Evolutionary conservation across 306 rosid genomes (phyloP).

Genomic region (Rubus idaeus): DNA sequence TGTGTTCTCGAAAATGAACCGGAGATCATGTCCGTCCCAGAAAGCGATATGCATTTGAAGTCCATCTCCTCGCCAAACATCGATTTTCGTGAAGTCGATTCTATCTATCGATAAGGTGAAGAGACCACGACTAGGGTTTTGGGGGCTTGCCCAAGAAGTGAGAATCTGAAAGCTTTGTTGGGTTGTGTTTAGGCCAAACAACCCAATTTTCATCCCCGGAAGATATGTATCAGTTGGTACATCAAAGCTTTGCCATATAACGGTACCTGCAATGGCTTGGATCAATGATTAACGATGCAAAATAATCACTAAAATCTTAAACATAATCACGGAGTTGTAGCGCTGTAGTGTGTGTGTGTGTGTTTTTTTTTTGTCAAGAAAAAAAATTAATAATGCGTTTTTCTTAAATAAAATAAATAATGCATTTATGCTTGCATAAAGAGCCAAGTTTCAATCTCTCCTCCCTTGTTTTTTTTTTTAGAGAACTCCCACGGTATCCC

Average conservation of each 20-base stretch:
- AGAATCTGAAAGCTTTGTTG: conserved; percentile 11
- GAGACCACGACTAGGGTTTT: conserved; percentile 18
- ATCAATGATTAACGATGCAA: neutral
- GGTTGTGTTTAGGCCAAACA: conserved; percentile 9
- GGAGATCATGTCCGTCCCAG: conserved; percentile 10
- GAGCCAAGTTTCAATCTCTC: no score
- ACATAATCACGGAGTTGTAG: no score
- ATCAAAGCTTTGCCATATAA: conserved; percentile 21
- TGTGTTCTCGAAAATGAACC: conserved; percentile 16
- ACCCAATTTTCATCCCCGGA: conserved; percentile 24
- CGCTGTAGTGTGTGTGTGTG: no score
- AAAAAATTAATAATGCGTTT: no score
- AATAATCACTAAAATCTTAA: no score
- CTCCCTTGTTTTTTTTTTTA: no score
- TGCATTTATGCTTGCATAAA: no score
- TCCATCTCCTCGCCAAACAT: conserved; percentile 21
- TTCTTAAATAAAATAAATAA: no score
- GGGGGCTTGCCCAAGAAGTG: conserved; percentile 21
- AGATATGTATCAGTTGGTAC: conserved; percentile 18
- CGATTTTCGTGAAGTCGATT: neutral
- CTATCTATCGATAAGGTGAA: neutral
- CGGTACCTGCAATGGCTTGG: neutral
- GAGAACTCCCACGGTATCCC: no score
- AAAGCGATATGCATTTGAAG: conserved; percentile 13
- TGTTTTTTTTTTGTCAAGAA: no score